Base-by-base conservation (phyloP, 179 eudicot genomes). In the Camellia oleifera region DNA sequence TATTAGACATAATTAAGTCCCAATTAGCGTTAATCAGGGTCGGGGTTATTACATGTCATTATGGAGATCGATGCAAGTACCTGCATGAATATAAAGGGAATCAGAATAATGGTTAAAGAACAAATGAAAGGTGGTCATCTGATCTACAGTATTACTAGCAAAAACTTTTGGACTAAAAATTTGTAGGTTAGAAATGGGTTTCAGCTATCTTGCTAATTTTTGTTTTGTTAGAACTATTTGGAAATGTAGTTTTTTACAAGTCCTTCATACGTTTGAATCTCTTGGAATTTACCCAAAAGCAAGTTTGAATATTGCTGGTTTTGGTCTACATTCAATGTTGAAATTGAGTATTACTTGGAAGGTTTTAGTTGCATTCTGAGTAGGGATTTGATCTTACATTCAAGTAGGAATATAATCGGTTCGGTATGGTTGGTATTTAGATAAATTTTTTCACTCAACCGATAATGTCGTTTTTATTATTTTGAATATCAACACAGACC, bases 21-120 rank as follows among this genome's bases (percentile, higher is more conserved):
- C n/a, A n/a, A n/a, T n/a, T n/a, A n/a, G n/a, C n/a, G n/a, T n/a
- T n/a, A n/a, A n/a, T n/a, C n/a, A n/a, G n/a, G n/a, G n/a, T n/a
- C n/a, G n/a, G n/a, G n/a, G n/a, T n/a, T n/a, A n/a, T n/a, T n/a
- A n/a, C n/a, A n/a, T n/a, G n/a, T n/a, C 56, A 81, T 75, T 89
- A 86, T 72, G 96, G 94, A 40, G 83, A 82, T 70, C 81, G 57
- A 12, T 92, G 97, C 90, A 93, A 86, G 89, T 88, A 84, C 63
- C 77, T 87, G 82, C 97, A 93, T 81, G 91, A 85, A 57, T 60
- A 5, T 0, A 54, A 17, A 18, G 67, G 72, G 52, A n/a, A 17
- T 32, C 23, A 7, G 12, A 74, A 56, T 56, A 4, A 56, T 17
- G 46, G 32, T 2, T 9, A 32, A 52, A 52, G 17, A 72, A 65